Evolutionary conservation across 306 rosid genomes (phyloP), one percentile per base, ranked within the genome.

Genomic region (Sechiopsis laciniata): DNA sequence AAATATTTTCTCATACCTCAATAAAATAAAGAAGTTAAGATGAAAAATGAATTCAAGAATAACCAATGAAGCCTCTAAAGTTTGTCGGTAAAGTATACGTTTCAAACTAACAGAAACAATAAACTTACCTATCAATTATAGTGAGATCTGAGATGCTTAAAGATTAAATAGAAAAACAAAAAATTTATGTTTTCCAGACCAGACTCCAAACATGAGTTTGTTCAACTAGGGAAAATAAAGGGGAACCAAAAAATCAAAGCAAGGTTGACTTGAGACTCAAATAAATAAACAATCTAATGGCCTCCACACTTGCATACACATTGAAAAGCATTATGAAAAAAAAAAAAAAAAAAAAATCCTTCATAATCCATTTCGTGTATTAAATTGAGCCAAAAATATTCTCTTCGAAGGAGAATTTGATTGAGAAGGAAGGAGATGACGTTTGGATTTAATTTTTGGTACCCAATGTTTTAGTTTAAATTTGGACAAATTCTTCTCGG

Each of bases 181-280:
- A 5, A 0, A 5, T 6, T 4, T 6, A 40, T 40, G 8, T 40
- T 40, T 40, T 40, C 1, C 46, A 40, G 46, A 40, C 1, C 46
- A 40, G 46, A 40, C 9, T 40, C 46, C 9, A 40, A 40, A 40
- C 8, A 40, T 40, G 46, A 40, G 9, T 40, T 40, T 40, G 53
- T 40, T 65, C 29, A 65, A 40, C 52, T n/a, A 45, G 13, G 17
- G 17, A 66, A 66, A 66, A 19, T 45, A 66, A 20, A 0, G 45
- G 75, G 75, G 75, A 10, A 24, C 50, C 60, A n/a, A 29, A 17
- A 50, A 16, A 19, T 40, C 8, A 40, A 9, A 40, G 46, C 54
- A 42, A 3, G 32, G 64, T 13, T 29, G 16, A 72, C 12, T 82
- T 85, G 88, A 81, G 87, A n/a, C n/a, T n/a, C n/a, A n/a, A n/a